Evolutionary conservation across 768 basidiomycete species (phyloP), one percentile per base, ranked within the genome.

Genomic region (Boletus speciosus): DNA sequence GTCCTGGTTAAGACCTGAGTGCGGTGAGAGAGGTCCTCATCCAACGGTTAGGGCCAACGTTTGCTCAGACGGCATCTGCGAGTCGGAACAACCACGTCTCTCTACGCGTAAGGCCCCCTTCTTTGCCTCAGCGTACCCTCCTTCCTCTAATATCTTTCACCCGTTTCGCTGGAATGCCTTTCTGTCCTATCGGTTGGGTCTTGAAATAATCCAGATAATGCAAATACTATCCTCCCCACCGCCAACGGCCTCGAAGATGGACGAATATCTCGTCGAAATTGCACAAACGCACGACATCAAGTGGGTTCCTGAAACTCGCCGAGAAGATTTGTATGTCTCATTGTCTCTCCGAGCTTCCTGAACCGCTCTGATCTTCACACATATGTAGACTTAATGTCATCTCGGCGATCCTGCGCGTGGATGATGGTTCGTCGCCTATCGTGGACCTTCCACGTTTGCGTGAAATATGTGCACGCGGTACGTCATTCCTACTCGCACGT

Each of bases 281-380:
- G 85, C 85, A 16, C 71, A 74, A 25, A 68, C 74, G 6, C 79
- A 81, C 59, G 73, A 73, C 23, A 71, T 89, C 21, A 67, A 77
- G 32, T 91, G 89, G 89, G 64, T 61, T 8, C 83, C 88, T 11
- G 83, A 83, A 56, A 77, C 78, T 37, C 74, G 75, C 1, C 76
- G 86, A 51, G 78, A 84, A 61, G 80, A 88, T 54, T 76, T 84
- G 89, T 88, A 45, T 29, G 83, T 63, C 12, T 23, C 19, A 37
- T 45, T 23, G 11, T 39, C 29, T 32, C n/a, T 19, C 4, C 1
- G 27, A 25, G 3, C 14, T 19, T 35, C 38, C 6, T 15, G 34
- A 52, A 35, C 14, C 42, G 12, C 25, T 35, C n/a, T 51, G 38
- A 57, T 31, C 35, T 5, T 39, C 5, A 29, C 54, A 21, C 54